Base-by-base conservation (phyloP, 768 basidiomycete genomes). In the Mycena maculata region DNA sequence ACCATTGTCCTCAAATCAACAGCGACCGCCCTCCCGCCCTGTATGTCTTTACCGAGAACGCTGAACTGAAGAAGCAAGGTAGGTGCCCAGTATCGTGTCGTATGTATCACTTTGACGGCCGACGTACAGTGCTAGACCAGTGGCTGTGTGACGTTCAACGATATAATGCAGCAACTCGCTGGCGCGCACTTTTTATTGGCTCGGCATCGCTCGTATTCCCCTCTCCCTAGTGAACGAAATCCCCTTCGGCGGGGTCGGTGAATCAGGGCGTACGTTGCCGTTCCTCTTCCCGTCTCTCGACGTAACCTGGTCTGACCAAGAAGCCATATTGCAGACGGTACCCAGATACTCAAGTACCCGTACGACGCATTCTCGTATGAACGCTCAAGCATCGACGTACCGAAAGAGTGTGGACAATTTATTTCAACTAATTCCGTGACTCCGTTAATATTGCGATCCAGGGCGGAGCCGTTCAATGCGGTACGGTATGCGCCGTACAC, bases 221-320 rank as follows among this genome's bases (percentile, higher is more conserved):
- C 18, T 7, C 1, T 15, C 23, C 5, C 2, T 25, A 80, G 78
- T 80, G 7, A 65, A 73, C 52, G 70, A 75, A 25, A 71, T 88
- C 49, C 88, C 87, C 1, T 86, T 88, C 71, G 81, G 82, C 16
- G 87, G 88, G 1, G 80, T 87, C 3, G 90, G 90, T 30, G 86
- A 86, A 73, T 90, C 90, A 2, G 90, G 91, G 56, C 84, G 90
- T 91, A 74, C 68, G 88, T 79, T n/a, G n/a, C n/a, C n/a, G n/a
- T n/a, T n/a, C n/a, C n/a, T 8, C 5, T 28, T 44, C 18, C 8
- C 22, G 15, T 31, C 31, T 15, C 22, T 2, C 25, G 27, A 4
- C 30, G 36, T 15, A 38, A 38, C 15, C 36, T 38, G 36, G n/a
- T n/a, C n/a, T n/a, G n/a, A n/a, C n/a, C n/a, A n/a, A n/a, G n/a